Base-by-base conservation (phyloP, 192 early-diverging fungal species). In the Coemansia sp. region DNA sequence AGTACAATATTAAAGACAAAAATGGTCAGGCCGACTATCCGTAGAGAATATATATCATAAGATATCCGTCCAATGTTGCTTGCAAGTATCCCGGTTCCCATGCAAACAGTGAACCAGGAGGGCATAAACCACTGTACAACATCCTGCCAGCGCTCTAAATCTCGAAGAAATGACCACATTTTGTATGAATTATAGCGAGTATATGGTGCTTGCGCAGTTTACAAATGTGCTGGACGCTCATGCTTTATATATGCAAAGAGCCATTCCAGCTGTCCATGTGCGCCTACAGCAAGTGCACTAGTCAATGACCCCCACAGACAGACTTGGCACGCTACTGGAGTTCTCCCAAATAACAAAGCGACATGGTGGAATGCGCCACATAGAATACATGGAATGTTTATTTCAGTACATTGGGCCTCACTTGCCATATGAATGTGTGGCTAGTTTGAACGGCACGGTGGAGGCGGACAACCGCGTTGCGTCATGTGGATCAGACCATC, bases 81-180 rank as follows among this genome's bases (percentile, higher is more conserved):
- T 3, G 82, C 71, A 0, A 85, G 60, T 4, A 83, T 66, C 4
- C 84, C 84, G 22, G 78, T 85, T 20, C 84, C 82, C 81, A 83
- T 83, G 12, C 47, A 64, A 0, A 85, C 50, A 6, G 74, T 72
- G 44, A 83, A 85, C 82, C 82, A 85, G 14, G 74, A 75, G 4
- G 84, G 84, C 59, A 75, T 81, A 46, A 85, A 85, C 63, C 76
- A 69, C 9, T 48, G 56, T 17, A 74, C 49, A 3, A 71, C 52
- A 31, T 71, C 48, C n/a, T 25, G 37, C 22, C 48, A 50, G 19
- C 26, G 11, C 17, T 60, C 34, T n/a, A 67, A 14, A 20, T 60
- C 48, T 3, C 38, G 58, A 19, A 51, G 14, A 34, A 58, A 67
- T 17, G 64, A 50, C 14, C 25, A 54, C 26, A 25, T 21, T 42